Base-by-base conservation (phyloP, 106 monocot genomes). In the Allium cepa region DNA sequence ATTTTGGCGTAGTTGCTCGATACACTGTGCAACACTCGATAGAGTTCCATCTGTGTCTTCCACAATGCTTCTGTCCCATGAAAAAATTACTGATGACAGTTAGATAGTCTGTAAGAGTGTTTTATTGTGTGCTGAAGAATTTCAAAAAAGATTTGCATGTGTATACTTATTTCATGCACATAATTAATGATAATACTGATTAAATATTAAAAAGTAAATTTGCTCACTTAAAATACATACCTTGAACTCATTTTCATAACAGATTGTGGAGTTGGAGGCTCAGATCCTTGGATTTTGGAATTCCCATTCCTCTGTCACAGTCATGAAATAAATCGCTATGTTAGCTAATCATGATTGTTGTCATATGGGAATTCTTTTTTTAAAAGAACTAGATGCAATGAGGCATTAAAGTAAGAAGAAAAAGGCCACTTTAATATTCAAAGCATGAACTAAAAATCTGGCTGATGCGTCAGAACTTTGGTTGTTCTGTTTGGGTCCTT, bases 1-100 rank as follows among this genome's bases (percentile, higher is more conserved):
- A 75, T 73, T 85, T 12, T 78, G 76, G 10, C 93, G 82, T 28
- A 99, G 67, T 68, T 90, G 84, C 73, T 99, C 99, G 57, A 99
- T 93, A 60, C 90, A 93, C 65, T 83, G 93, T 26, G 99, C 99
- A 77, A 99, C 90, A 74, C 87, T 90, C 45, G 99, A 84, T 53
- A 99, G 63, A 47, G 93, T 90, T 53, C 93, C 99, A 77, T 99
- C 93, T 78, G 85, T 53, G 76, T 99, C 99, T 71, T 99, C 99
- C 81, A 93, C 79, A 50, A 48, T 85, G 56, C 64, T 60, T 13
- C 77, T 82, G 61, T 93, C 90, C 75, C 99, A 90, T 36, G 36
- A 84, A 59, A 66, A 64, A 49, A 57, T 65, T 17, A 28, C 9
- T 16, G 50, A 69, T 36, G 56, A 16, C 36, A 46, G 67, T 27